Conservation (phyloP, 257 asterid species). For the Solanum chilense region DNA sequence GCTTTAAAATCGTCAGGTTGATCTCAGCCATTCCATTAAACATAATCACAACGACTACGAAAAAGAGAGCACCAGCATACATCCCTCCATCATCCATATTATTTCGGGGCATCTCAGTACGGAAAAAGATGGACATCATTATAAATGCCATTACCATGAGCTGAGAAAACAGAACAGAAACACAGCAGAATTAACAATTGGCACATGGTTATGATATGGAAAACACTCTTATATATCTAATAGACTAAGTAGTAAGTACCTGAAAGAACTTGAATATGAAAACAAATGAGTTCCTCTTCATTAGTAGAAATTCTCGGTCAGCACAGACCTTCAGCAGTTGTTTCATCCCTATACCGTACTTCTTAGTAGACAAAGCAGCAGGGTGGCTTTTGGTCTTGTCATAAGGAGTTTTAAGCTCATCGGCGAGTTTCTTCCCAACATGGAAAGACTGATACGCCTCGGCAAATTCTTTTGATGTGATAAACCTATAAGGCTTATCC, state of each 20-base stretch:
- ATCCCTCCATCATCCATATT: slow-evolving; percentile 27
- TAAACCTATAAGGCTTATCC: slow-evolving; percentile 14
- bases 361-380: slow-evolving; percentile 38
- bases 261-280: slow-evolving; percentile 39
- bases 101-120: slow-evolving; percentile 36
- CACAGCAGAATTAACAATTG: background rate
- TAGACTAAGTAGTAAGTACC: slow-evolving; percentile 10
- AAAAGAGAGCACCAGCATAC: slow-evolving; percentile 39
- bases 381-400: slow-evolving; percentile 57
- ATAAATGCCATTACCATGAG: slow-evolving; percentile 21
- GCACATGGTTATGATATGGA: background rate
- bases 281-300: slow-evolving; percentile 54
- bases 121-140: slow-evolving; percentile 30
- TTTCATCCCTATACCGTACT: slow-evolving; percentile 34
- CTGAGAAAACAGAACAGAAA: slow-evolving; percentile 15
- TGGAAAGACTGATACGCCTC: slow-evolving; percentile 33
- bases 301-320: slow-evolving; percentile 39
- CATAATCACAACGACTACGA: slow-evolving; percentile 20
- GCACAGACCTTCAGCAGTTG: slow-evolving; percentile 47
- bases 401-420: slow-evolving; percentile 34
- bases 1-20: slow-evolving; percentile 48
- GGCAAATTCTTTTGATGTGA: slow-evolving; percentile 5
- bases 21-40: slow-evolving; percentile 61
- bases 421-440: slow-evolving; percentile 18
- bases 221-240: background rate